Base-by-base conservation (phyloP, 805 yeast species). In the Kockiozyma suomiensis region DNA sequence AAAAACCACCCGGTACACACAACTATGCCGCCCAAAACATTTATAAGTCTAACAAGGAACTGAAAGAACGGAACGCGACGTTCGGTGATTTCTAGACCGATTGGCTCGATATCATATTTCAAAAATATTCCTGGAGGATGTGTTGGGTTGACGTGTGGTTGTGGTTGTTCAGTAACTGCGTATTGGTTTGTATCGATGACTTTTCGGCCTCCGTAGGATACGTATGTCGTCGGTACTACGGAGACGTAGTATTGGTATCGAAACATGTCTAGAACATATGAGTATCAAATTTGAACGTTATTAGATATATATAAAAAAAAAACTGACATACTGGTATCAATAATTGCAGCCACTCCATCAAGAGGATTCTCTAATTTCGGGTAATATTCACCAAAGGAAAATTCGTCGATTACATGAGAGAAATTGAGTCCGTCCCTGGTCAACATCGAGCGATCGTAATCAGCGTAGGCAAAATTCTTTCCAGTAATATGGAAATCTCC, bases 281-380 rank as follows among this genome's bases (percentile, higher is more conserved):
- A n/a, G n/a, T n/a, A n/a, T n/a, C n/a, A n/a, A n/a, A n/a, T n/a
- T n/a, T n/a, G n/a, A n/a, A n/a, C n/a, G n/a, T n/a, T n/a, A n/a
- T n/a, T n/a, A n/a, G n/a, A n/a, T n/a, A n/a, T n/a, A n/a, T n/a
- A n/a, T n/a, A 42, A 26, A 42, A 28, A 10, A 3, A 2, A 6
- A 21, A 53, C 19, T 78, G 61, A n/a, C n/a, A n/a, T n/a, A 23
- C 79, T 76, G 1, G 81, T 78, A 0, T 77, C 76, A 1, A 90
- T 80, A 21, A 73, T 58, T 66, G 85, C 82, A 0, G 84, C 87
- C 0, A 93, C 86, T 49, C 79, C 79, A 72, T 94, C 98, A 64
- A 94, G 79, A n/a, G 97, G 96, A 70, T 93, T 93, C 67, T 86
- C 81, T 64, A 92, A 79, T 67, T 82, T 87, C 2, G 99, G 97